phyloP scores from a whole-genome alignment of 164 flowering plant species.

The Magnolia changhungtana region DNA sequence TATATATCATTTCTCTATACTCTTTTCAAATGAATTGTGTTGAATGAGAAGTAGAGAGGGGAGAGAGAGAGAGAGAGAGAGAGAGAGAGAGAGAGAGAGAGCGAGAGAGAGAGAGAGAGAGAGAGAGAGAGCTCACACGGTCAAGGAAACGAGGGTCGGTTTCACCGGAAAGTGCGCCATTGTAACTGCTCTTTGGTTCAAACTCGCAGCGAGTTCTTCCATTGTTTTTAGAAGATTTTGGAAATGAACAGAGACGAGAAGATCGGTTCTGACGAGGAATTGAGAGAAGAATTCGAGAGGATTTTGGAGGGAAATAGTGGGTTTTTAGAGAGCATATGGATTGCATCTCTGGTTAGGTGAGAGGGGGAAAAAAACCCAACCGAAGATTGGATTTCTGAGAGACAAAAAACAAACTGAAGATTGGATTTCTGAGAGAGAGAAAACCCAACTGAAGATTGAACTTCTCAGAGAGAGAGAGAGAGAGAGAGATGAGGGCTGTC shows the following conservation, averaged over 20 bases:
- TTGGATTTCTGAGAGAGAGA: too few species aligned
- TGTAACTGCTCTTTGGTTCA: conserved; percentile 27
- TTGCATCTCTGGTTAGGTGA: conserved; percentile 9
- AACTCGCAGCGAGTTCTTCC: conserved; percentile 35
- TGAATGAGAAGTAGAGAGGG: background rate
- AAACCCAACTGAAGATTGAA: too few species aligned
- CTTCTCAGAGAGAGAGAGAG: too few species aligned
- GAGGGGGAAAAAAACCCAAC: too few species aligned
- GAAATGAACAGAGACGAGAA: conserved; percentile 8
- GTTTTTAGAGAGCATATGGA: conserved; percentile 7
- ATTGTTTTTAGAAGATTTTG: background rate
- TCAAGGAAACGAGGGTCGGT: conserved; percentile 57
- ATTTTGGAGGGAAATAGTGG: background rate
- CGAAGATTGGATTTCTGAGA: too few species aligned
- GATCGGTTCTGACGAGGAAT: conserved; percentile 4
- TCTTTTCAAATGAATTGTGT: too few species aligned
- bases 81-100: too few species aligned
- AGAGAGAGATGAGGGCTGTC: too few species aligned
- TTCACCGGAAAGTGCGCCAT: conserved; percentile 52
- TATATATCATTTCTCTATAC: too few species aligned
- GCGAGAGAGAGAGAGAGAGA: background rate
- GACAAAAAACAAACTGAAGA: too few species aligned
- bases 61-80: too few species aligned
- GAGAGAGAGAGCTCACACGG: conserved; percentile 40
- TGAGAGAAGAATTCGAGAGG: conserved; percentile 1